A percentile compares a stretch with the other conserved stretches of the same genome.
Conservation (phyloP, 2,329 filamentous ascomycete genomes). For the Lecanicillium sp. region DNA sequence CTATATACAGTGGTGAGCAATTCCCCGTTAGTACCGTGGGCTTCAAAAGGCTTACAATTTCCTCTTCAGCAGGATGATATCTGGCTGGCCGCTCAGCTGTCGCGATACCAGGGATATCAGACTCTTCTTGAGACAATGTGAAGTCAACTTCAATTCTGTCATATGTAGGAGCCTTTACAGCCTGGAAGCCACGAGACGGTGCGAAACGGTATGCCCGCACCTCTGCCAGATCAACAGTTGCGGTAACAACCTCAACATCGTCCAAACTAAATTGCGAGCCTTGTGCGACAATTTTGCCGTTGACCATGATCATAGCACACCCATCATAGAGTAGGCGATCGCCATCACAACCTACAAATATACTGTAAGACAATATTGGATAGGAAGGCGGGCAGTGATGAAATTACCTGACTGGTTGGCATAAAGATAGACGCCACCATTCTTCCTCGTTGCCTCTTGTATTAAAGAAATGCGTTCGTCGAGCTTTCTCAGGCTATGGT, state of each 20-base stretch:
- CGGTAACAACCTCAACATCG: constrained; percentile 53
- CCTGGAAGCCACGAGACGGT: constrained; percentile 49
- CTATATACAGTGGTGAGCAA: not conserved
- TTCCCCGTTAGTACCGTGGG: no score
- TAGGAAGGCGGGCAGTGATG: no score
- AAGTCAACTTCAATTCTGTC: constrained; percentile 12
- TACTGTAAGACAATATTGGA: no score
- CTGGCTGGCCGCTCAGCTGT: constrained; percentile 35
- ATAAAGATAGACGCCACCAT: constrained; percentile 47
- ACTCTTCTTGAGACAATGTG: constrained; percentile 20
- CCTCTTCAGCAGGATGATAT: constrained; percentile 57
- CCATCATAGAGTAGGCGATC: constrained; percentile 43
- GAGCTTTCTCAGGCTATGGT: constrained; percentile 54
- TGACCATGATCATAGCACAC: constrained; percentile 54
- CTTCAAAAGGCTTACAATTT: constrained; percentile 39
- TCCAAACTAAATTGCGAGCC: constrained; percentile 44
- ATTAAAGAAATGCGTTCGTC: constrained; percentile 57
- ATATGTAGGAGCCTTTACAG: constrained; percentile 26
- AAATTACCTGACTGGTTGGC: constrained; percentile 26
- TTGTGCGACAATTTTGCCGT: constrained; percentile 55
- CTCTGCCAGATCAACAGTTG: constrained; percentile 63
- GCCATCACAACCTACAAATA: constrained; percentile 35
- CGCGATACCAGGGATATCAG: constrained; percentile 25
- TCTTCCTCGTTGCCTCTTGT: constrained; percentile 54
- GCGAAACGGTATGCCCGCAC: constrained; percentile 53